Percentiles rank a stretch among this genome's conserved stretches.
These are phyloP conservation scores for Acacia acuminata DNA, from an alignment of 306 rosid genomes.

Conservation along the genomic window DNA sequence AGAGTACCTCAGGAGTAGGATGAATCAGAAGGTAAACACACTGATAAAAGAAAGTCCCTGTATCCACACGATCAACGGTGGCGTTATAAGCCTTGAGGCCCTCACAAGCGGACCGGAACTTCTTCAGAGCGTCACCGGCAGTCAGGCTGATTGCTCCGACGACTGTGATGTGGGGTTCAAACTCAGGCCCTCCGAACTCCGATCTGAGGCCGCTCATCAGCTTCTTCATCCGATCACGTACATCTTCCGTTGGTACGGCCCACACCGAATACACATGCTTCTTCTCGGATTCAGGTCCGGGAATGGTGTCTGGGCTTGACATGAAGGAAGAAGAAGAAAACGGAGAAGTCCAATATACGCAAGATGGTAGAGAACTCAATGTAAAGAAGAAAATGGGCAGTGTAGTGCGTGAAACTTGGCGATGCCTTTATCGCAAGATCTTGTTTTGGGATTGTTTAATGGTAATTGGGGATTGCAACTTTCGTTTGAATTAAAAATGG, in stretches of 20 bases:
- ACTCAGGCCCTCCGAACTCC: constrained; percentile 75
- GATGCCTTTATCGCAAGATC: neutral
- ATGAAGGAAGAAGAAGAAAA: constrained; percentile 21
- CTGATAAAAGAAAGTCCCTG: constrained; percentile 72
- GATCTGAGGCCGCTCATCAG: constrained; percentile 66
- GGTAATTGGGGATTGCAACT: neutral
- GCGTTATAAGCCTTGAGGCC: constrained; percentile 58
- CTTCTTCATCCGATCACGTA: constrained; percentile 38
- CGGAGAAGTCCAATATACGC: neutral
- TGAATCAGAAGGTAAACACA: constrained; percentile 75
- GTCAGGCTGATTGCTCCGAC: constrained; percentile 71
- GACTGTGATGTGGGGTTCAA: constrained; percentile 84
- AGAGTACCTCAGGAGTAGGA: constrained; percentile 60
- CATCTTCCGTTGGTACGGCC: constrained; percentile 84
- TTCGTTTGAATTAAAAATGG: neutral
- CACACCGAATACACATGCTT: constrained; percentile 71
- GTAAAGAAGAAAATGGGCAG: neutral
- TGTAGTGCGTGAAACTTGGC: neutral
- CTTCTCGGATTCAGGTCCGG: neutral
- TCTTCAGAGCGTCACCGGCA: constrained; percentile 58
- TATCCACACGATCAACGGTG: constrained; percentile 59
- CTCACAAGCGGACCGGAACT: constrained; percentile 55
- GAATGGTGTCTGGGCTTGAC: constrained; percentile 38
- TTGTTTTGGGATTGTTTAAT: neutral
- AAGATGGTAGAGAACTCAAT: neutral